phyloP scores from a whole-genome alignment of 2,329 filamentous ascomycete species.

The Phoma sp. region DNA sequence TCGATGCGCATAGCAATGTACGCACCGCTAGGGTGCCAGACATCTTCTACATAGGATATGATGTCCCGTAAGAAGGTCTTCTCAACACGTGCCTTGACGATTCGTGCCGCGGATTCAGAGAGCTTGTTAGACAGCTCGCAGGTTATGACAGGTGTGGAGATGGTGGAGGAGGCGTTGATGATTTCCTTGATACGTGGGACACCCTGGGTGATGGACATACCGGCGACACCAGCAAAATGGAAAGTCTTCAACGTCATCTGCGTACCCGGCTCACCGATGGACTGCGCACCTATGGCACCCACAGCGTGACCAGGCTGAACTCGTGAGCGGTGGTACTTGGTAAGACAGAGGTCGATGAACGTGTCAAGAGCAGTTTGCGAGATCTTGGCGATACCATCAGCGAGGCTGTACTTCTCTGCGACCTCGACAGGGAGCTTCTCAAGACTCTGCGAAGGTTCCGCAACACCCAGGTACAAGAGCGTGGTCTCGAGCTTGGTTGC shows the following conservation, averaged over 20 bases:
- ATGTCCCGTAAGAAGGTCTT: slow-evolving; percentile 90
- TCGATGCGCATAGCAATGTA: slow-evolving; percentile 85
- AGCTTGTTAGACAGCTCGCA: slow-evolving; percentile 81
- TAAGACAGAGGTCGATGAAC: slow-evolving; percentile 83
- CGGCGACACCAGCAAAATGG: slow-evolving; percentile 99
- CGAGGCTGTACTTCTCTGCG: slow-evolving; percentile 44
- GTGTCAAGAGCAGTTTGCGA: slow-evolving; percentile 73
- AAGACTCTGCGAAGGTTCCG: slow-evolving; percentile 20
- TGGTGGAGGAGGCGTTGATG: slow-evolving; percentile 94
- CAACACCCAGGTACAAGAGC: slow-evolving; percentile 35
- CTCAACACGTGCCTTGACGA: slow-evolving; percentile 92
- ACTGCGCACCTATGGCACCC: slow-evolving; percentile 94
- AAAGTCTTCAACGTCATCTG: slow-evolving; percentile 99
- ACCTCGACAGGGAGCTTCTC: slow-evolving; percentile 32
- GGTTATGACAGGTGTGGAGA: slow-evolving; percentile 91
- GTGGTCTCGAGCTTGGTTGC: slow-evolving; percentile 66
- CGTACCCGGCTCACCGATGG: slow-evolving; percentile 96
- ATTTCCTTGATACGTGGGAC: slow-evolving; percentile 99
- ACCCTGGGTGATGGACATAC: slow-evolving; percentile 99
- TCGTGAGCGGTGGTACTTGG: slow-evolving; percentile 89
- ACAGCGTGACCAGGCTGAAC: slow-evolving; percentile 96
- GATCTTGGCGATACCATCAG: slow-evolving; percentile 82
- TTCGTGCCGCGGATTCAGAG: slow-evolving; percentile 78
- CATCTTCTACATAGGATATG: slow-evolving; percentile 82
- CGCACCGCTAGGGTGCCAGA: slow-evolving; percentile 78